Evolutionary conservation across 2,329 filamentous ascomycete genomes (phyloP), one percentile per base, ranked within the genome.

Genomic region (Leptosphaerulina australis): DNA sequence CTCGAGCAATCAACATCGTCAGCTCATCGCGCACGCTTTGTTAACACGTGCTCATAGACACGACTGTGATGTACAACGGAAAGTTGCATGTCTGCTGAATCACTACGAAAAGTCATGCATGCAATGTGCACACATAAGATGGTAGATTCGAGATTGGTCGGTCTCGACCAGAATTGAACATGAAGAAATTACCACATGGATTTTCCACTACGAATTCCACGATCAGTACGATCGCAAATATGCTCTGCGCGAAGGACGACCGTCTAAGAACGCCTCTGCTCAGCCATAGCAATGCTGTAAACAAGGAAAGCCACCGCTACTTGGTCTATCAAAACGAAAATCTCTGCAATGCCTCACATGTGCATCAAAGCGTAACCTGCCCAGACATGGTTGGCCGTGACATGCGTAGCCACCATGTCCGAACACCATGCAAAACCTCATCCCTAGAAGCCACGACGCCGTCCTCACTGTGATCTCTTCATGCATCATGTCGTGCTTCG

Each of bases 201-300:
- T 48, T 53, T 48, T 53, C 44, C 33, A 40, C 29, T 36, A 48
- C 44, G n/a, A n/a, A n/a, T 21, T 18, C 28, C 39, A 26, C 33
- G 28, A 43, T 46, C 50, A 29, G 35, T 22, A 40, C 24, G 35
- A 44, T 29, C 44, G 44, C 28, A 35, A 34, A 40, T 33, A 48
- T 40, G 29, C 29, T 35, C 44, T 53, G 44, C 39, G 24, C 44
- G 44, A 44, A 53, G 50, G 44, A 53, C 44, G 35, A 34, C 50
- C 50, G 29, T 53, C 50, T 51, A 46, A 43, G 43, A 43, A 47
- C 43, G 37, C 43, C 50, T 46, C 36, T 53, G 50, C 44, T 34
- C 50, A 53, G 50, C 30, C 44, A 48, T 48, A 53, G 39, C 38
- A 40, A 53, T 53, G 50, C 39, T 46, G 50, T 40, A 48, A 53